phyloP scores from a whole-genome alignment of 495 filamentous ascomycete species.

The Neurospora sp. region DNA sequence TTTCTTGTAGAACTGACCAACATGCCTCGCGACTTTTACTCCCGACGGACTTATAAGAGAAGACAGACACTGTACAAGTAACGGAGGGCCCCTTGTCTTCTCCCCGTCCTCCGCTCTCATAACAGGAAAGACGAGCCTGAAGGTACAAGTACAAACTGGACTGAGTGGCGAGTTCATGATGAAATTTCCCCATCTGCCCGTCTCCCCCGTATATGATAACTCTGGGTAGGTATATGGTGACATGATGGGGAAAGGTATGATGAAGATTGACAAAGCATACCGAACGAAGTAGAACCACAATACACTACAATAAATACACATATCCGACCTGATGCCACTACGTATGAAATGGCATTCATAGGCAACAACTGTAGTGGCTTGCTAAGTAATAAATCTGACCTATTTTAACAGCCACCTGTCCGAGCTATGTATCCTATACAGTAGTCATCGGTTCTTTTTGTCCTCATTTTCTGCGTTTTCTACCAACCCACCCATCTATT shows the following conservation, averaged over 20 bases:
- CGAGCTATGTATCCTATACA: not conserved
- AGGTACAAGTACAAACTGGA: not conserved
- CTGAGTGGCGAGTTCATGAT: not conserved
- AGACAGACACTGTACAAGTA: not conserved
- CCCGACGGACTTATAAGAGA: not conserved
- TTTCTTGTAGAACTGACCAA: too few species aligned
- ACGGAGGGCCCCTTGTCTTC: not conserved
- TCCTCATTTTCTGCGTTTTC: not conserved
- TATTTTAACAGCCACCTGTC: not conserved
- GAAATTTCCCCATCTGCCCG: not conserved
- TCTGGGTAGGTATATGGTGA: not conserved
- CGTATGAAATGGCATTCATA: not conserved
- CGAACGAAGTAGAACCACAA: not conserved
- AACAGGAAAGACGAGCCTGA: not conserved
- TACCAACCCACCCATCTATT: not conserved
- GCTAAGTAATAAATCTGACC: not conserved
- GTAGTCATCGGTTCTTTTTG: not conserved
- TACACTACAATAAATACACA: not conserved
- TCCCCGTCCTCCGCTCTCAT: not conserved
- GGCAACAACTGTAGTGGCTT: not conserved
- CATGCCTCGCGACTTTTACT: too few species aligned
- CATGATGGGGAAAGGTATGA: not conserved
- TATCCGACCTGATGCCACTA: too few species aligned
- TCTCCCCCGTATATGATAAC: not conserved
- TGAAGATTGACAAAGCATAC: not conserved